These are phyloP conservation scores for Mycena citricolor DNA, from an alignment of 1,284 basidiomycete genomes.

Conservation along the genomic window DNA sequence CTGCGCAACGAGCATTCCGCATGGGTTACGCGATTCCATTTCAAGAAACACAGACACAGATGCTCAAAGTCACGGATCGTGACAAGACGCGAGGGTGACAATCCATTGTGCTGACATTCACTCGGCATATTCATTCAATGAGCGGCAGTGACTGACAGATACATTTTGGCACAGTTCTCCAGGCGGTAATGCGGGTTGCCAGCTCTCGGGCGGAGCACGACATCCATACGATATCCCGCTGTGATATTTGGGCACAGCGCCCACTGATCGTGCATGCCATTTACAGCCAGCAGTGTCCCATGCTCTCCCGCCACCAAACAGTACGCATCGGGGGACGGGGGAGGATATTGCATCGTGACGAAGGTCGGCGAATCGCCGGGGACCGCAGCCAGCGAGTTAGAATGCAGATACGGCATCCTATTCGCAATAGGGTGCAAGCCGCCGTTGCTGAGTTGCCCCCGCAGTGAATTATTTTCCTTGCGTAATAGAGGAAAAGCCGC, in stretches of 20 bases:
- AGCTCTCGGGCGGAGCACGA: slow-evolving; percentile 25
- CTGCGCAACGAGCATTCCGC: no score
- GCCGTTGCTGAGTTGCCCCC: slow-evolving; percentile 15
- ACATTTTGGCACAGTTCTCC: slow-evolving; percentile 23
- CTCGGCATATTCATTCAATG: no score
- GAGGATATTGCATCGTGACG: slow-evolving; percentile 18
- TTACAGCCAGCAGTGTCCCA: slow-evolving; percentile 15
- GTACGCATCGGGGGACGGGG: slow-evolving; percentile 7
- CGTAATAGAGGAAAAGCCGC: no score
- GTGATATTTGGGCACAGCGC: slow-evolving; percentile 29
- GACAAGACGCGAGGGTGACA: no score
- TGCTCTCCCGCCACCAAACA: slow-evolving; percentile 8
- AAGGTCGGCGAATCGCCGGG: slow-evolving; percentile 20
- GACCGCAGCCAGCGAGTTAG: slow-evolving; percentile 14
- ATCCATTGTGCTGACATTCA: no score
- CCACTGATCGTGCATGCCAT: slow-evolving; percentile 25
- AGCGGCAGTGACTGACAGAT: no score
- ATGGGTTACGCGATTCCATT: no score
- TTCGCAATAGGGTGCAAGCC: slow-evolving; percentile 11
- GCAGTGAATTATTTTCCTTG: no score
- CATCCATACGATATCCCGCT: slow-evolving; percentile 23
- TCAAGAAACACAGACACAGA: no score
- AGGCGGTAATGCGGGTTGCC: slow-evolving; percentile 26
- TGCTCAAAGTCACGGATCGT: no score
- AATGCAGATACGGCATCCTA: slow-evolving; percentile 11